phyloP scores from a whole-genome alignment of 2,329 filamentous ascomycete species.

The Botrytis fabae region DNA sequence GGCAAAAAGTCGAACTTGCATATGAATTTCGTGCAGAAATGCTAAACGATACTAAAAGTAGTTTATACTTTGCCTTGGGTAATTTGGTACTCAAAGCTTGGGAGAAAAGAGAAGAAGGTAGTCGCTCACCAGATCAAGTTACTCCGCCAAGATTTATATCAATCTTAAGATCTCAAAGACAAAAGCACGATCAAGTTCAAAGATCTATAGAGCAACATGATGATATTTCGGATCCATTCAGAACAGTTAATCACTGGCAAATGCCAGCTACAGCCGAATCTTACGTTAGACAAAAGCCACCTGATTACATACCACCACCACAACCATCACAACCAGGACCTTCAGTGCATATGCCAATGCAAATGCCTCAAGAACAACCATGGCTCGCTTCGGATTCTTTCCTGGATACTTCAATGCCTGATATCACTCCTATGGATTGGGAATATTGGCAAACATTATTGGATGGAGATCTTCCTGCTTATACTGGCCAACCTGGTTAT shows the following conservation, averaged over 20 bases:
- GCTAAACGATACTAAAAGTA: constrained; percentile 36
- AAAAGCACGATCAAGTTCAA: constrained; percentile 10
- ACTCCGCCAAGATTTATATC: constrained; percentile 20
- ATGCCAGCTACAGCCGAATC: constrained; percentile 9
- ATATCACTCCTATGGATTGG: constrained; percentile 37
- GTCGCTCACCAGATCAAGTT: constrained; percentile 15
- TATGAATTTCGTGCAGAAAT: constrained; percentile 39
- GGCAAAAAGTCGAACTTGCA: constrained; percentile 37
- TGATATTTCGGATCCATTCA: not conserved
- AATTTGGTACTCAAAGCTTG: constrained; percentile 40
- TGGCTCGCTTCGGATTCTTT: constrained; percentile 22
- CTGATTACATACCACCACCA: constrained; percentile 11
- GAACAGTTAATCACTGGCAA: constrained; percentile 3
- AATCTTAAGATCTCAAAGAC: constrained; percentile 32
- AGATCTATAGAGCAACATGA: not conserved
- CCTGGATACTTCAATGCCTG: constrained; percentile 31
- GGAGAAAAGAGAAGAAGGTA: constrained; percentile 36
- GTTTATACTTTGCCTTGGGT: constrained; percentile 36
- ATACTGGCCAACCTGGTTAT: not conserved
- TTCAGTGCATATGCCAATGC: not conserved
- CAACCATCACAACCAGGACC: not conserved
- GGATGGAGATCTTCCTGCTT: constrained; percentile 36
- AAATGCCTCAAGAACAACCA: not conserved
- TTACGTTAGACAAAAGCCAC: constrained; percentile 20
- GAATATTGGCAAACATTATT: constrained; percentile 40